Base-by-base conservation (phyloP, 2,329 filamentous ascomycete species). In the Cladosporium sp. region DNA sequence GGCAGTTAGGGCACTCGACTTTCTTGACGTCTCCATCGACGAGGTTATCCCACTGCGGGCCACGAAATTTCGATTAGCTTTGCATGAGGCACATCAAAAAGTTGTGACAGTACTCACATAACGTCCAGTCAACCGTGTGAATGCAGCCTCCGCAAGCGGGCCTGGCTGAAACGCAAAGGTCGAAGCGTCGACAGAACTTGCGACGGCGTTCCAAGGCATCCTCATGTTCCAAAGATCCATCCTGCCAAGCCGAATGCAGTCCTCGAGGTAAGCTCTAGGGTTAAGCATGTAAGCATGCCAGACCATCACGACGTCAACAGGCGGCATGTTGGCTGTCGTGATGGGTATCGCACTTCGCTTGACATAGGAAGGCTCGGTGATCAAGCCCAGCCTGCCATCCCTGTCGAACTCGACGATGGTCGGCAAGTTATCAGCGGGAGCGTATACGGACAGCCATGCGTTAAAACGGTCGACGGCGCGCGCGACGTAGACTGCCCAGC, bases 281-380 rank as follows among this genome's bases (percentile, higher is more conserved):
- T 90, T 91, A 3, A 92, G 78, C 80, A 88, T 85, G 62, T 88
- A 87, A 0, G 85, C 74, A 66, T 92, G 87, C 83, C 85, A 87
- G 0, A 91, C 83, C 84, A 91, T 87, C 16, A 90, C 68, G 0
- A 91, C 80, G 68, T 91, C 87, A 76, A 67, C 16, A 13, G 70
- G 67, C 35, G 59, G 61, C 50, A 61, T 46, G 40, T 49, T 54
- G n/a, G 32, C 9, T 18, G 8, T 18, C 10, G 13, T 16, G 11
- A 53, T 34, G 5, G 44, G 37, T 10, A 14, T 43, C 43, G 46
- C 33, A 4, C 31, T 9, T 9, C 10, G 37, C 16, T 46, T 46
- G 2, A 46, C 35, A 18, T 46, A 46, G 4, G 13, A 6, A 11
- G 43, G 43, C 11, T 49, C 35, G 9, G 33, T 43, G 44, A 49